Percentiles rank a stretch among this genome's conserved stretches.
phyloP scores from a whole-genome alignment of 306 rosid genomes.

The Cucurbita moschata region DNA sequence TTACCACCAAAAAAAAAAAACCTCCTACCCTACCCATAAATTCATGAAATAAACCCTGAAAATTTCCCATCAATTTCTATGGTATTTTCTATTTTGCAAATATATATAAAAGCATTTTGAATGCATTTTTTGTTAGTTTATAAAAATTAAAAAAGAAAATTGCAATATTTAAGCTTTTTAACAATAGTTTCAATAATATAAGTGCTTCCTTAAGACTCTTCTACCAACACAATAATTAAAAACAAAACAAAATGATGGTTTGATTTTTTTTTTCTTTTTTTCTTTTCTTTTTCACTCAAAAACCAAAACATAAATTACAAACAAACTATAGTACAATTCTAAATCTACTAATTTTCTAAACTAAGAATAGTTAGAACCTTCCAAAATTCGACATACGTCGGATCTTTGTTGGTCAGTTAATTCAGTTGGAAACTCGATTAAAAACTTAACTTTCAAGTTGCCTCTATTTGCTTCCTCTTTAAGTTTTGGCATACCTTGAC shows the following conservation, averaged over 20 bases:
- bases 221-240: background rate
- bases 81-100: too few species aligned
- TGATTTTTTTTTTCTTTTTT: too few species aligned
- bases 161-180: too few species aligned
- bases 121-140: too few species aligned
- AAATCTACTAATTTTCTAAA: background rate
- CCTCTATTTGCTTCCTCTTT: constrained; percentile 42
- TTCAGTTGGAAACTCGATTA: constrained; percentile 46
- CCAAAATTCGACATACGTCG: constrained; percentile 37
- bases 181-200: too few species aligned
- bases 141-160: too few species aligned
- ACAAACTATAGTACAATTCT: background rate
- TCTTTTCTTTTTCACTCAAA: background rate
- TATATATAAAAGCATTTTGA: too few species aligned
- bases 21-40: too few species aligned
- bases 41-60: too few species aligned
- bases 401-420: constrained; percentile 42
- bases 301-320: background rate
- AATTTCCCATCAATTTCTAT: too few species aligned
- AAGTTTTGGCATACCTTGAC: constrained; percentile 59
- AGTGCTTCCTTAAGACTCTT: background rate
- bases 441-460: constrained; percentile 37
- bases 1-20: too few species aligned
- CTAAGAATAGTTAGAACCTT: background rate
- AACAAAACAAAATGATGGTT: too few species aligned